These are phyloP conservation scores for Pterocarpus santalinus DNA, from an alignment of 306 rosid genomes.

Conservation along the genomic window DNA sequence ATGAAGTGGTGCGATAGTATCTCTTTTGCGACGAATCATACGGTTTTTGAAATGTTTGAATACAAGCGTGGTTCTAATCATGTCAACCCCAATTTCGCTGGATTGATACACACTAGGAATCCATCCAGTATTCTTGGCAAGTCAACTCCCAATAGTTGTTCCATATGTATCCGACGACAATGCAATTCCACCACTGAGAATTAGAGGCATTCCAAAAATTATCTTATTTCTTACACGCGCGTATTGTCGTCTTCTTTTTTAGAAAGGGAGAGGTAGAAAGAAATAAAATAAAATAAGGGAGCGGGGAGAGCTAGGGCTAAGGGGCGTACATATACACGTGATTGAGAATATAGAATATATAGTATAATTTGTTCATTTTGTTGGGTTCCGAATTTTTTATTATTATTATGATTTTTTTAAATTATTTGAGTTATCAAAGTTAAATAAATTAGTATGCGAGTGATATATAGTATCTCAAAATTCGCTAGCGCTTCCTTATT, in stretches of 20 bases:
- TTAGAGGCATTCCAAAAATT: not conserved
- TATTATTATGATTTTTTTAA: too few relatives aligned
- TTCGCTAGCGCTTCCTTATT: not conserved
- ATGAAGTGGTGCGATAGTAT: constrained; percentile 39
- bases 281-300: not conserved
- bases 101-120: constrained; percentile 31
- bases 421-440: too few relatives aligned
- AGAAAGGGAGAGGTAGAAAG: not conserved
- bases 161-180: not conserved
- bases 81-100: constrained; percentile 39
- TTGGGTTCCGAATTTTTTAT: too few relatives aligned
- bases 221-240: not conserved
- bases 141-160: constrained; percentile 48
- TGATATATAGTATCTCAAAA: not conserved
- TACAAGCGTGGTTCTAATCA: constrained; percentile 45
- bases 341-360: not conserved
- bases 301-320: not conserved
- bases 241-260: not conserved
- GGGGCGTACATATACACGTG: not conserved
- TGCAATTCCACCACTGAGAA: not conserved
- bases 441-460: not conserved
- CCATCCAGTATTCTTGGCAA: not conserved
- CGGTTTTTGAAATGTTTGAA: constrained; percentile 42
- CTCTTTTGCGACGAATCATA: constrained; percentile 43
- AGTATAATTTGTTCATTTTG: not conserved